Percentiles rank a stretch among this genome's conserved stretches.
These are phyloP conservation scores for Petunia secreta DNA, from an alignment of 257 asterid species.

Conservation along the genomic window DNA sequence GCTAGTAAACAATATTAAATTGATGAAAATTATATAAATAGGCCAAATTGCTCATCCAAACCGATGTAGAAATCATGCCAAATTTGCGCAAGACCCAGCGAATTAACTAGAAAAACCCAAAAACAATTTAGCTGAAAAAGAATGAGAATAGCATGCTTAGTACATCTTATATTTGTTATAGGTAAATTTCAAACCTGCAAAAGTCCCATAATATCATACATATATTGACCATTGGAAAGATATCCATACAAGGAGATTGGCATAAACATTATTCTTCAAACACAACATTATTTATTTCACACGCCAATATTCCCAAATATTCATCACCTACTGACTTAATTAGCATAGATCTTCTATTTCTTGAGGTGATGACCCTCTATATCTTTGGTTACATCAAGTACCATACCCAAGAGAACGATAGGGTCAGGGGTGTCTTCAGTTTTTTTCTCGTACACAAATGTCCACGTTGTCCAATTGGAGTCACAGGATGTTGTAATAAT, in stretches of 20 bases:
- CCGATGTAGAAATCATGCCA: too few species aligned
- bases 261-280: too few species aligned
- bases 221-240: not conserved
- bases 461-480: slow-evolving; percentile 43
- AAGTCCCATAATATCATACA: not conserved
- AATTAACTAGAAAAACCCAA: too few species aligned
- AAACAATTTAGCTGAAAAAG: too few species aligned
- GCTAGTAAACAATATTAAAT: too few species aligned
- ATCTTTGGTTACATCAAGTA: slow-evolving; percentile 42
- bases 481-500: slow-evolving; percentile 40
- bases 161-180: not conserved
- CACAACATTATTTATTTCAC: not conserved
- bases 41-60: too few species aligned
- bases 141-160: not conserved
- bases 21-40: too few species aligned
- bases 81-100: too few species aligned
- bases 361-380: slow-evolving; percentile 40
- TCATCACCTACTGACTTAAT: not conserved
- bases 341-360: not conserved
- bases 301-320: not conserved
- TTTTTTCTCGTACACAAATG: slow-evolving; percentile 46
- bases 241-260: not conserved
- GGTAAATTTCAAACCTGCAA: not conserved
- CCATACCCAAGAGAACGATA: slow-evolving; percentile 33
- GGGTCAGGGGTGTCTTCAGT: slow-evolving; percentile 41